Conservation (phyloP, 192 early-diverging fungal genomes). For the Pilobolus umbonatus region DNA sequence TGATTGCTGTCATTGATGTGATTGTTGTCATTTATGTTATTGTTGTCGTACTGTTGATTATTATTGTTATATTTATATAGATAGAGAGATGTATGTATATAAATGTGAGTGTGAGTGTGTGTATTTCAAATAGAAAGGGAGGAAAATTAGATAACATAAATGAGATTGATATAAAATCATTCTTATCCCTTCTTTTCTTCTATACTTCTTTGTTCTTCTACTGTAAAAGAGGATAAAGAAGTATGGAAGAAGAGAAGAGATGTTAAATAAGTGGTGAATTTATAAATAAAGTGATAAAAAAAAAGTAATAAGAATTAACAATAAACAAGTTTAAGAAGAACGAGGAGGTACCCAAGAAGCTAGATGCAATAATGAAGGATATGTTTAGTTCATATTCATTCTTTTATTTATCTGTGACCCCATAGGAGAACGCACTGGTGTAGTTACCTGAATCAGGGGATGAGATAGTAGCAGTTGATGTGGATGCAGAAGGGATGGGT, state of each 20-base stretch:
- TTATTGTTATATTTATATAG: conserved; percentile 91
- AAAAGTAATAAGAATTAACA: neutral
- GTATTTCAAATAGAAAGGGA: neutral
- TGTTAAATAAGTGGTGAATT: neutral
- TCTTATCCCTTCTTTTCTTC: too few relatives aligned
- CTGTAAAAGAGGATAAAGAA: neutral
- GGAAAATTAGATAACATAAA: neutral
- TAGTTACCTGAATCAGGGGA: conserved; percentile 33
- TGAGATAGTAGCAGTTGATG: conserved; percentile 27
- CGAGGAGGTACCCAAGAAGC: conserved; percentile 13
- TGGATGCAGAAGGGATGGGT: conserved; percentile 34
- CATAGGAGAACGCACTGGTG: conserved; percentile 9
- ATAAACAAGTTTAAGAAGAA: neutral
- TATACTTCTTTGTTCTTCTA: neutral
- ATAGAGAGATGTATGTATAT: conserved; percentile 68
- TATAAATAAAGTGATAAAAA: conserved; percentile 1
- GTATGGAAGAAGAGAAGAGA: neutral
- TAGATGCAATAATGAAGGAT: neutral
- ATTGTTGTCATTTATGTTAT: too few relatives aligned
- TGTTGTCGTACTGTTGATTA: too few relatives aligned
- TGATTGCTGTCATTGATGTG: too few relatives aligned
- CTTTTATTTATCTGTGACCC: neutral
- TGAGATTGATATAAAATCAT: too few relatives aligned
- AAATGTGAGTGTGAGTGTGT: neutral
- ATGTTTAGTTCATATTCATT: neutral